Conservation (phyloP, 768 basidiomycete genomes). For the Pleurotus djamor region DNA sequence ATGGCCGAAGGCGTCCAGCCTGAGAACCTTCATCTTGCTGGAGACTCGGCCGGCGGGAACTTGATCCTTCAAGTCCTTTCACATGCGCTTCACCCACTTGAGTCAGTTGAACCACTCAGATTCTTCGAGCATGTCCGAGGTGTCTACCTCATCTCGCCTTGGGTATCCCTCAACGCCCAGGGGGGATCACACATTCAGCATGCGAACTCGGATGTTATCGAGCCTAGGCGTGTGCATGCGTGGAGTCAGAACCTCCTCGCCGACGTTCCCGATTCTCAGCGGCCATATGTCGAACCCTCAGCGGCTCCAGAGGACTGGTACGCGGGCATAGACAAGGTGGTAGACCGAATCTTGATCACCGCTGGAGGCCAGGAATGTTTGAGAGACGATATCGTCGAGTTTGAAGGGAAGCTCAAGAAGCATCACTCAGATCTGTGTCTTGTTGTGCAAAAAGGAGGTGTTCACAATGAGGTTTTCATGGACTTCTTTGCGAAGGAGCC, state of each 20-base stretch:
- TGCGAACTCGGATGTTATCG: slow-evolving; percentile 22
- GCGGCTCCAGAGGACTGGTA: slow-evolving; percentile 31
- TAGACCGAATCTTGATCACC: slow-evolving; percentile 31
- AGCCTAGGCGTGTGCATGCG: slow-evolving; percentile 4
- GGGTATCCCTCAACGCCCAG: slow-evolving; percentile 24
- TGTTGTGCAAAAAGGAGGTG: slow-evolving; percentile 12
- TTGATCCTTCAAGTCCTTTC: slow-evolving; percentile 25
- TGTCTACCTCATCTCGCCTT: slow-evolving; percentile 28
- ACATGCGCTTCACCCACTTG: slow-evolving; percentile 28
- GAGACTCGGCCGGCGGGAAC: slow-evolving; percentile 35
- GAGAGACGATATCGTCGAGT: slow-evolving; percentile 26
- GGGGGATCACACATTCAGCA: slow-evolving; percentile 22
- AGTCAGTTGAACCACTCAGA: slow-evolving; percentile 16
- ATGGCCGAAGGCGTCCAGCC: slow-evolving; percentile 26
- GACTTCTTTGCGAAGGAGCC: slow-evolving; percentile 11
- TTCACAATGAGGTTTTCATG: slow-evolving; percentile 14
- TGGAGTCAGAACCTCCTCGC: slow-evolving; percentile 19
- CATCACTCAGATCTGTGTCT: slow-evolving; percentile 7
- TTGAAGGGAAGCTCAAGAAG: slow-evolving; percentile 12
- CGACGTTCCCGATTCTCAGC: slow-evolving; percentile 20
- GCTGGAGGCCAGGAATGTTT: slow-evolving; percentile 31
- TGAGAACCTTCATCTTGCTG: slow-evolving; percentile 27
- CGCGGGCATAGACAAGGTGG: slow-evolving; percentile 23
- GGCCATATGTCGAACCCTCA: slow-evolving; percentile 26
- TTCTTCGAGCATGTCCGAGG: slow-evolving; percentile 21